Percentiles rank a stretch among this genome's conserved stretches.
Conservation (phyloP, 176 grass and related monocot species). For the Chloris gayana region DNA sequence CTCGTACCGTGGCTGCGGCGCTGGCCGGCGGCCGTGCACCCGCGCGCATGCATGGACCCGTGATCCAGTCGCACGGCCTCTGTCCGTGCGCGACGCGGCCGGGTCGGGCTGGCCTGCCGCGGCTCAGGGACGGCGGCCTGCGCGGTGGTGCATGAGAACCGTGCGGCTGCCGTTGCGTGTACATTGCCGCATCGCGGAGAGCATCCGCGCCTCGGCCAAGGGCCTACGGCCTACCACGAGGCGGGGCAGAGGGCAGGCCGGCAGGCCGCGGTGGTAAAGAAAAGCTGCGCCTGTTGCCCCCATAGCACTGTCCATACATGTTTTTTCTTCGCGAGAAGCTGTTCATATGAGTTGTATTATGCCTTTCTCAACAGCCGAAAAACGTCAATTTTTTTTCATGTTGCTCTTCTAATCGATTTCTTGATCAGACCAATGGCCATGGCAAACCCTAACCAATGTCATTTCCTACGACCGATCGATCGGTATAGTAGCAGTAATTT, state of each 20-base stretch:
- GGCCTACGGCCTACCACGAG: constrained; percentile 26
- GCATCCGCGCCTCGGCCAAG: neutral
- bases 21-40: neutral
- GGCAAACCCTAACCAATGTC: no score
- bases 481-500: no score
- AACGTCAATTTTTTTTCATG: no score
- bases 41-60: neutral
- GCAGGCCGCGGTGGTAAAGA: constrained; percentile 19
- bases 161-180: constrained; percentile 12
- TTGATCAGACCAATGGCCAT: no score
- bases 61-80: neutral
- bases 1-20: neutral
- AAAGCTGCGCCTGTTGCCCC: constrained; percentile 35
- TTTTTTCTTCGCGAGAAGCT: neutral
- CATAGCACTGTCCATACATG: constrained; percentile 7
- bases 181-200: neutral
- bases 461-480: no score
- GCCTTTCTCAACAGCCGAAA: no score
- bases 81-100: no score
- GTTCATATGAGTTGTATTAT: constrained; percentile 17
- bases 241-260: neutral
- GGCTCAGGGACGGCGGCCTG: neutral
- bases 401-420: neutral
- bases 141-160: neutral
- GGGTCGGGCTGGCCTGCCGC: no score